These are phyloP conservation scores for Pichia gijzeniarum DNA, from an alignment of 805 yeast genomes.

Conservation along the genomic window DNA sequence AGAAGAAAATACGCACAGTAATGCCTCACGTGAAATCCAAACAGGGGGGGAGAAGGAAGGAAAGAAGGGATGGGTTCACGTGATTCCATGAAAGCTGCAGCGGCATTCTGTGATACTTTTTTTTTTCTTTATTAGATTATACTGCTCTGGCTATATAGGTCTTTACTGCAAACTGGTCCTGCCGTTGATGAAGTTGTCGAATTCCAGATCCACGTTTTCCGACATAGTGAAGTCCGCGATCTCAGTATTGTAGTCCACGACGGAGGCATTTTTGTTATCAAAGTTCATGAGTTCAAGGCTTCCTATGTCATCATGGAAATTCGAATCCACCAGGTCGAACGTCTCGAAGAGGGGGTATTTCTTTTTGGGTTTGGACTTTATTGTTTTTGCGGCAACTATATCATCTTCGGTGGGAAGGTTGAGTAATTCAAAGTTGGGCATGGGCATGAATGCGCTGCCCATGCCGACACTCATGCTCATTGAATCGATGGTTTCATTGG, in stretches of 20 bases:
- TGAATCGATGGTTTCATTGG: constrained; percentile 26
- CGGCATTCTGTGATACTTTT: not conserved
- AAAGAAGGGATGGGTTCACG: too few relatives aligned
- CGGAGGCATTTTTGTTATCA: not conserved
- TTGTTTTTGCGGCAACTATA: too few relatives aligned
- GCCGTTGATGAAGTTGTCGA: constrained; percentile 27
- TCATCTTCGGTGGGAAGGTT: constrained; percentile 5
- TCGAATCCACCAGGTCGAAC: not conserved
- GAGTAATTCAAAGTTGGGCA: constrained; percentile 7
- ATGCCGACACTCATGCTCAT: constrained; percentile 14
- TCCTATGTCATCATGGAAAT: constrained; percentile 3
- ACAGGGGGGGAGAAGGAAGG: too few relatives aligned
- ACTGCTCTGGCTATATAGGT: too few relatives aligned
- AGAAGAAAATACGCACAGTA: too few relatives aligned
- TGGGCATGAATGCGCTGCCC: too few relatives aligned
- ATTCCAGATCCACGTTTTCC: constrained; percentile 24
- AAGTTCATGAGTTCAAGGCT: constrained; percentile 5
- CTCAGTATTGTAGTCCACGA: constrained; percentile 1
- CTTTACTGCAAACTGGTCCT: not conserved
- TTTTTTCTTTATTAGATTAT: too few relatives aligned
- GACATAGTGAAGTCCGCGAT: constrained; percentile 5
- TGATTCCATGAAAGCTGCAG: too few relatives aligned
- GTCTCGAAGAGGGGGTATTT: constrained; percentile 1
- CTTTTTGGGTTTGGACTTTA: not conserved
- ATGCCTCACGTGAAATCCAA: too few relatives aligned